phyloP scores from a whole-genome alignment of 1,284 basidiomycete genomes.

The Puccinia polysora region DNA sequence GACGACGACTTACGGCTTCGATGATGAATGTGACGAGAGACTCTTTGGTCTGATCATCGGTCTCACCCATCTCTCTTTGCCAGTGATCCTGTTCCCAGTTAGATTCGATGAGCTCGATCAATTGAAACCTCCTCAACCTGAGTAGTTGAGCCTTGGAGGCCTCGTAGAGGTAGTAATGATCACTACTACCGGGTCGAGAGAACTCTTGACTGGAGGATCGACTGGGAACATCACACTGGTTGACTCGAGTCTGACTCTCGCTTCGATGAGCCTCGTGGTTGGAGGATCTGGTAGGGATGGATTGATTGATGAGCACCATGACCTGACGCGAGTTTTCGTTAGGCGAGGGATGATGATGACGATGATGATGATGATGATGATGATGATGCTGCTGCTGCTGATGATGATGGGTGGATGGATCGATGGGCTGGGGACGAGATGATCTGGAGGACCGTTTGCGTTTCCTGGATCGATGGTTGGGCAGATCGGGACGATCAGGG shows the following conservation, averaged over 20 bases:
- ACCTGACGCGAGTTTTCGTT: constrained; percentile 13
- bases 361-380: background rate
- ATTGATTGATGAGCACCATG: constrained; percentile 15
- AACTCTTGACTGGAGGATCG: constrained; percentile 12
- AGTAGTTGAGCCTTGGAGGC: constrained; percentile 27
- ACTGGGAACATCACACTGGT: constrained; percentile 5
- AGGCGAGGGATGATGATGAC: background rate
- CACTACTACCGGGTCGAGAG: background rate
- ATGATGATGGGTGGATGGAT: background rate
- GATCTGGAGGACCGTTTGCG: too few species aligned
- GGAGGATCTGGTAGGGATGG: background rate
- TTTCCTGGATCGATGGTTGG: background rate
- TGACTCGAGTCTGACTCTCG: background rate
- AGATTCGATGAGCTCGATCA: constrained; percentile 2
- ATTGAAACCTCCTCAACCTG: constrained; percentile 22
- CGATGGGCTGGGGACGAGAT: too few species aligned
- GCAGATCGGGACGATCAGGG: background rate
- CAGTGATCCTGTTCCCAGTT: constrained; percentile 1
- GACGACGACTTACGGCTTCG: constrained; percentile 33
- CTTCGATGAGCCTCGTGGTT: too few species aligned
- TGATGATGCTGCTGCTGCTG: background rate
- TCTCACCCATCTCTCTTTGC: background rate
- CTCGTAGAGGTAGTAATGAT: constrained; percentile 14
- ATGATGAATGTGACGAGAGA: constrained; percentile 18
- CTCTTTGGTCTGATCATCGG: constrained; percentile 18